Evolutionary conservation across 1,284 basidiomycete genomes (phyloP), one percentile per base, ranked within the genome.

Genomic region (Coniophora puteana): DNA sequence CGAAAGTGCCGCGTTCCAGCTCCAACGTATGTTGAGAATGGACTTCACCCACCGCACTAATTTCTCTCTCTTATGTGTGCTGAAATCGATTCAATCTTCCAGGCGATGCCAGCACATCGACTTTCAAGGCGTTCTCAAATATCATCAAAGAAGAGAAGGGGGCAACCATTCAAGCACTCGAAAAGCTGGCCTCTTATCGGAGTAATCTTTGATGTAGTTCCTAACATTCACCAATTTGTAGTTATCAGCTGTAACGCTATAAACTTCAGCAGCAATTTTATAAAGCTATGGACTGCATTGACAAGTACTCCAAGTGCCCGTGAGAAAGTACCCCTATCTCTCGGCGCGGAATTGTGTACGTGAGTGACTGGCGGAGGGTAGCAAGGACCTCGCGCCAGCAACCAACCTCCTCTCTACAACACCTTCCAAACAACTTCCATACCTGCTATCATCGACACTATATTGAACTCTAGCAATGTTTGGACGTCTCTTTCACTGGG

Each of bases 71-170:
- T 14, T 40, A 33, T 38, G 42, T 33, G 13, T 41, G 33, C 49
- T 29, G 48, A 26, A 3, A 43, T 44, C 26, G 24, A 59, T 20
- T 24, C 37, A 34, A 22, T 29, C 31, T 37, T 26, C 31, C 41
- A 83, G 77, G 69, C 14, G 89, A 90, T 53, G 75, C 92, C 1
- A 68, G 67, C 0, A 68, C 73, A 32, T 72, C 82, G 0, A 68
- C 71, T 13, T 96, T 95, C 75, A 89, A 82, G 58, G 68, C 74
- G 1, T 84, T 94, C 55, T 78, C 83, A 5, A 61, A 66, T 3
- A 61, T 92, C 24, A 78, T 93, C 57, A 93, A 91, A 61, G 83
- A 89, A 28, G 80, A 83, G 51, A 88, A 84, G 54, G 75, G 77
- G 8, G 65, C 61, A 3, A 92, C 89, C 0, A 65, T 59, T 40